phyloP scores from a whole-genome alignment of 106 monocot species.

The Acanthochlamys bracteata region DNA sequence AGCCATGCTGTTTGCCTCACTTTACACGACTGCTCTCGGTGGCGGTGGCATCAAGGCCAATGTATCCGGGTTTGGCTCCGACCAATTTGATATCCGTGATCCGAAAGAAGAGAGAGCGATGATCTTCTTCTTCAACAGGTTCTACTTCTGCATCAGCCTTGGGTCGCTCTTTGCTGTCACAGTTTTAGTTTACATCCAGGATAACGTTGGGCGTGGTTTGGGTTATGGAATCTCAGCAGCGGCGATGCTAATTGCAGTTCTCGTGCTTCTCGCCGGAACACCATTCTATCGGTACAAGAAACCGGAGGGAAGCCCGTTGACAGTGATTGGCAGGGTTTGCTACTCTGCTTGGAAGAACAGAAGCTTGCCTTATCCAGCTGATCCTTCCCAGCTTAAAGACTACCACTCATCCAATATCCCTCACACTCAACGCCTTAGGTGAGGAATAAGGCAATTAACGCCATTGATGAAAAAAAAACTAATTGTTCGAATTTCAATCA shows the following conservation, averaged over 20 bases:
- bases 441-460: neutral
- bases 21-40: conserved; percentile 29
- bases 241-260: conserved; percentile 23
- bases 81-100: conserved; percentile 51
- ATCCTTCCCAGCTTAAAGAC: conserved; percentile 27
- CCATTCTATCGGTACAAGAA: conserved; percentile 44
- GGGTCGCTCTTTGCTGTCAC: conserved; percentile 53
- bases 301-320: conserved; percentile 45
- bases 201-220: conserved; percentile 31
- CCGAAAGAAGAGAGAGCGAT: conserved; percentile 10
- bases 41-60: conserved; percentile 41
- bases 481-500: too few species aligned
- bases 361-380: conserved; percentile 15
- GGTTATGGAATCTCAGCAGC: conserved; percentile 38
- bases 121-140: conserved; percentile 56
- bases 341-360: conserved; percentile 38
- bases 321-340: conserved; percentile 33
- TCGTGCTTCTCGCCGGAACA: conserved; percentile 30
- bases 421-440: neutral
- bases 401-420: neutral
- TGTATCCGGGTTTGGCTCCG: conserved; percentile 48
- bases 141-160: conserved; percentile 73
- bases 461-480: neutral
- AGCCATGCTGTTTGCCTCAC: conserved; percentile 29
- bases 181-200: conserved; percentile 50